These are phyloP conservation scores for Orbilia quercus DNA, from an alignment of 2,329 filamentous ascomycete genomes.

Conservation along the genomic window DNA sequence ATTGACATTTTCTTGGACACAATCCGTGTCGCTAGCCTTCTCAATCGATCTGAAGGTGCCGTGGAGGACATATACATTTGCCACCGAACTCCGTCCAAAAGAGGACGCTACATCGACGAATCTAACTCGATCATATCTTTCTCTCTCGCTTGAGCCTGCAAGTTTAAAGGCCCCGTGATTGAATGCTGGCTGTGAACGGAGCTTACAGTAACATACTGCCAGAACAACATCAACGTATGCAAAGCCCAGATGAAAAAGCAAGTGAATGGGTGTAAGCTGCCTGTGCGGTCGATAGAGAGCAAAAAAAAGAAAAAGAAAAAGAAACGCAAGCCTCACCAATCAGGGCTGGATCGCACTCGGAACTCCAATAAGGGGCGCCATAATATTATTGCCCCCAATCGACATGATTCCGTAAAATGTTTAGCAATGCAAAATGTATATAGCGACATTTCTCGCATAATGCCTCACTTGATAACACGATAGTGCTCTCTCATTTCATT, in stretches of 20 bases:
- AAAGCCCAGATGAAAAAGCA: conserved; percentile 3
- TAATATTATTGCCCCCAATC: conserved; percentile 23
- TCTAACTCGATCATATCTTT: neutral
- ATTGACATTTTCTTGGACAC: conserved; percentile 2
- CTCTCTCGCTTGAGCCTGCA: conserved; percentile 3
- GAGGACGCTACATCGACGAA: neutral
- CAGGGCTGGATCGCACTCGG: conserved; percentile 49
- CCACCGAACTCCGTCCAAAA: conserved; percentile 43
- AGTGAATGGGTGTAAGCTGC: neutral
- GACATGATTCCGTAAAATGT: conserved; percentile 4
- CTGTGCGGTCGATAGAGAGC: too few species aligned
- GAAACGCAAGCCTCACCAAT: conserved; percentile 34
- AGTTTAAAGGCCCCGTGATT: conserved; percentile 31
- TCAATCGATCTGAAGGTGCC: conserved; percentile 27
- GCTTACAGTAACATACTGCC: conserved; percentile 25
- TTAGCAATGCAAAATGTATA: conserved; percentile 1
- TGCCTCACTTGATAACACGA: conserved; percentile 37
- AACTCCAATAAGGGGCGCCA: conserved; percentile 38
- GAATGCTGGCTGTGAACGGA: conserved; percentile 17
- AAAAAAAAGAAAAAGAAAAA: conserved; percentile 1
- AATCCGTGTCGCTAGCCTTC: conserved; percentile 39
- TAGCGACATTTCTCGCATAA: conserved; percentile 47
- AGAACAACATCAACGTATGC: neutral
- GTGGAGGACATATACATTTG: conserved; percentile 39
- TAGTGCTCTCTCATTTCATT: conserved; percentile 16